Conservation (phyloP, 495 filamentous ascomycete species). For the Chaetomium fimeti region DNA sequence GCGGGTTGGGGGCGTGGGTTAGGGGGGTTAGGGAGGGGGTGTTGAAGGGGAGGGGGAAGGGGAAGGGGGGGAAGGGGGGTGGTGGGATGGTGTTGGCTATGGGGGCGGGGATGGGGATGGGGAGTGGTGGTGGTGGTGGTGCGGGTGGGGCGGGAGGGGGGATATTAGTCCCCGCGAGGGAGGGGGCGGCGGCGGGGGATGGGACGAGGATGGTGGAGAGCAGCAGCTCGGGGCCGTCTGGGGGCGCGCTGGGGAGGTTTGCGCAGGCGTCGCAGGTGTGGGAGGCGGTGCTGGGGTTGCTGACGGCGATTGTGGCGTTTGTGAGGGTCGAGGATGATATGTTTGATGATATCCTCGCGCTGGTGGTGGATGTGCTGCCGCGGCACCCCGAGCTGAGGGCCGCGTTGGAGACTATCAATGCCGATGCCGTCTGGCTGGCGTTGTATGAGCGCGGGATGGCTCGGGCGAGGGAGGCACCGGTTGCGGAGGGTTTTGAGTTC, state of each 20-base stretch:
- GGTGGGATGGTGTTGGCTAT: conserved; percentile 12
- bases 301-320: conserved; percentile 54
- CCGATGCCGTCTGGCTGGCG: conserved; percentile 72
- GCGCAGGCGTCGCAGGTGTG: conserved; percentile 56
- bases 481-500: conserved; percentile 47
- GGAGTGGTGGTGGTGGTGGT: conserved; percentile 30
- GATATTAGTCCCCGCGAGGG: conserved; percentile 34
- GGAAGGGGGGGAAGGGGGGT: conserved; percentile 34
- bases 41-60: conserved; percentile 31
- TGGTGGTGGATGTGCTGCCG: conserved; percentile 55
- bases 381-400: conserved; percentile 48
- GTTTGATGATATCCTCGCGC: conserved; percentile 65
- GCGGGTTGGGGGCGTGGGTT: conserved; percentile 48
- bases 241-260: conserved; percentile 47
- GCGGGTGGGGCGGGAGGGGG: conserved; percentile 15
- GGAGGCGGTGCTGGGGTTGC: conserved; percentile 55
- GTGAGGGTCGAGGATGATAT: conserved; percentile 61
- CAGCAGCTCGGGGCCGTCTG: conserved; percentile 1
- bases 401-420: conserved; percentile 59
- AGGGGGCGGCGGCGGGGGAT: conserved; percentile 13
- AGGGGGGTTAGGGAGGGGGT: conserved; percentile 36
- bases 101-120: conserved; percentile 26
- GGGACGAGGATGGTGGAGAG: conserved; percentile 29
- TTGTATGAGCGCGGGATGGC: conserved; percentile 45
- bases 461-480: conserved; percentile 34